Evolutionary conservation across 202 grass and related monocot species (phyloP).

Genomic region (Bolboschoenoplectus hybrid): DNA sequence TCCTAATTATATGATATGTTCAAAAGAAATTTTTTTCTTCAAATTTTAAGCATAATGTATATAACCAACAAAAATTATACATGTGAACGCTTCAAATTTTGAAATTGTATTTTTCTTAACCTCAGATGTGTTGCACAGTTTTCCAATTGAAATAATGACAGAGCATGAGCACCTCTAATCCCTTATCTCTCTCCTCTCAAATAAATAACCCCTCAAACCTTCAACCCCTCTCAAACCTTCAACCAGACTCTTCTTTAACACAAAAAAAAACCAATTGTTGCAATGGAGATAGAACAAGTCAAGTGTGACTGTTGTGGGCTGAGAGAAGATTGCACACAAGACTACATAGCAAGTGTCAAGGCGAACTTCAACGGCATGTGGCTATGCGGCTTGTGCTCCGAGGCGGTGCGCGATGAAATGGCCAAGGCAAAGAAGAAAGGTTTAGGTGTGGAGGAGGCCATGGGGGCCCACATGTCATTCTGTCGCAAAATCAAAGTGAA

Average conservation of each 20-base stretch:
- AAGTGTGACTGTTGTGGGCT: slow-evolving; percentile 84
- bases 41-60: not conserved
- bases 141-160: not conserved
- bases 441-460: slow-evolving; percentile 61
- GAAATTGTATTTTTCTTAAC: not conserved
- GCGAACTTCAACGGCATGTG: slow-evolving; percentile 74
- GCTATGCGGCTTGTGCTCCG: slow-evolving; percentile 91
- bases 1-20: not conserved
- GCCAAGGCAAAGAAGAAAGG: slow-evolving; percentile 53
- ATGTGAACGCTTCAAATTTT: not conserved
- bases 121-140: not conserved
- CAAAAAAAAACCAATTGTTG: slow-evolving; percentile 58
- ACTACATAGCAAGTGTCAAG: slow-evolving; percentile 78
- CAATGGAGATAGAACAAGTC: slow-evolving; percentile 83
- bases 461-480: slow-evolving; percentile 85
- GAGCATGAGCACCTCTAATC: slow-evolving; percentile 15
- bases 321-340: slow-evolving; percentile 78
- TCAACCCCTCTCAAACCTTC: slow-evolving; percentile 47
- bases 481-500: slow-evolving; percentile 70
- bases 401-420: slow-evolving; percentile 76
- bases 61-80: not conserved
- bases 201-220: slow-evolving; percentile 39
- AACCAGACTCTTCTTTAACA: slow-evolving; percentile 57
- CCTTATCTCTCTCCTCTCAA: slow-evolving; percentile 26
- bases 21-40: not conserved